These are phyloP conservation scores for Yamadazyma endophytica DNA, from an alignment of 805 yeast genomes.

Conservation along the genomic window DNA sequence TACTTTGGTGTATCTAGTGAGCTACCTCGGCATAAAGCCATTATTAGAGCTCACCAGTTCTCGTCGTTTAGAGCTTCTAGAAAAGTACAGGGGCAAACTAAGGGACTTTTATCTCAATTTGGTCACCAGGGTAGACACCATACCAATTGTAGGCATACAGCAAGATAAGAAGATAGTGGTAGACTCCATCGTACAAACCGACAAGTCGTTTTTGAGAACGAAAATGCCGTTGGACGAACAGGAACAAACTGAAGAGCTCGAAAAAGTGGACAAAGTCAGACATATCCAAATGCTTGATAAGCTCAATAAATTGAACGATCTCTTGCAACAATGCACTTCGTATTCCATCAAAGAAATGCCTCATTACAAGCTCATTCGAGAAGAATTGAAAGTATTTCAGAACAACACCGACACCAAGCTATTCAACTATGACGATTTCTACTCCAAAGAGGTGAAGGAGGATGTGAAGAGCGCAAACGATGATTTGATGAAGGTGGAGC, in stretches of 20 bases:
- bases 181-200: slow-evolving; percentile 38
- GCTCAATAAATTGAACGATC: slow-evolving; percentile 17
- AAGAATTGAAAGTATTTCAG: slow-evolving; percentile 30
- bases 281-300: slow-evolving; percentile 20
- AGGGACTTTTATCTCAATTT: slow-evolving; percentile 33
- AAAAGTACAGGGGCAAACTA: slow-evolving; percentile 25
- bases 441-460: too few species aligned
- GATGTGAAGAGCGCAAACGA: slow-evolving; percentile 6
- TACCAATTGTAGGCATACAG: slow-evolving; percentile 36
- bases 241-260: slow-evolving; percentile 14
- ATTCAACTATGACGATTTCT: slow-evolving; percentile 29
- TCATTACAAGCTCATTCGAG: slow-evolving; percentile 26
- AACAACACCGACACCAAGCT: slow-evolving; percentile 31
- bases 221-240: slow-evolving; percentile 7
- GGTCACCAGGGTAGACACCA: slow-evolving; percentile 29
- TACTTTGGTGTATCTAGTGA: slow-evolving; percentile 25
- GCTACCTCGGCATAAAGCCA: slow-evolving; percentile 31
- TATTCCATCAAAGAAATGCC: slow-evolving; percentile 27
- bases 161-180: slow-evolving; percentile 23
- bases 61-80: slow-evolving; percentile 32
- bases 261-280: slow-evolving; percentile 20
- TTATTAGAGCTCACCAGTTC: slow-evolving; percentile 24
- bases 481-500: slow-evolving; percentile 8
- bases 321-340: slow-evolving; percentile 21
- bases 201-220: slow-evolving; percentile 16